These are phyloP conservation scores for Drechslerella dactyloides DNA, from an alignment of 2,329 filamentous ascomycete species.

Conservation along the genomic window DNA sequence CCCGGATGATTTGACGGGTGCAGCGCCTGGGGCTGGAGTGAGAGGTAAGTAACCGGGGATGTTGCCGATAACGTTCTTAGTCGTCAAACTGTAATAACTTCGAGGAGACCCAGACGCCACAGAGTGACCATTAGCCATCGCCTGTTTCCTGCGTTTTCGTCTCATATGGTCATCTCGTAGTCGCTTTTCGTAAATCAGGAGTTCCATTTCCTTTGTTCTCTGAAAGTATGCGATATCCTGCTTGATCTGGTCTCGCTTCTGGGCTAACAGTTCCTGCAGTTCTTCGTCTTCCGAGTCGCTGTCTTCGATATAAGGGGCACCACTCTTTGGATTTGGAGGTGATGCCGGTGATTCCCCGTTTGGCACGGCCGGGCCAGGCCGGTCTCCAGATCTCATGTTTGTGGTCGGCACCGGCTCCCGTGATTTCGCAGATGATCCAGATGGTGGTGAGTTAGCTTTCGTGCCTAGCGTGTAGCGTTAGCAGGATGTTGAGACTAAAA, in stretches of 20 bases:
- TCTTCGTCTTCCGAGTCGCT: slow-evolving; percentile 50
- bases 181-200: slow-evolving; percentile 45
- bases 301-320: slow-evolving; percentile 46
- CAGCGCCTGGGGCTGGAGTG: slow-evolving; percentile 21
- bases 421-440: slow-evolving; percentile 20
- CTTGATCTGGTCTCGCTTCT: slow-evolving; percentile 46
- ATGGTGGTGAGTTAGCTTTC: slow-evolving; percentile 14
- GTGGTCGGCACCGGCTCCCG: slow-evolving; percentile 6
- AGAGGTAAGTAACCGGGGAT: slow-evolving; percentile 45
- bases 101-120: slow-evolving; percentile 38
- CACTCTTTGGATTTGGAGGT: slow-evolving; percentile 9
- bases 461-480: slow-evolving; percentile 10
- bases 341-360: slow-evolving; percentile 9
- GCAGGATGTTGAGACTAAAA: neutral
- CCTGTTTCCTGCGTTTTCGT: slow-evolving; percentile 43
- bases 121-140: slow-evolving; percentile 31
- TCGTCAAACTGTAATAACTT: slow-evolving; percentile 44
- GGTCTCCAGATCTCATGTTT: slow-evolving; percentile 19
- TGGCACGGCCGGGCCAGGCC: neutral
- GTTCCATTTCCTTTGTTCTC: slow-evolving; percentile 47
- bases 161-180: slow-evolving; percentile 47
- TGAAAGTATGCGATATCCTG: slow-evolving; percentile 43
- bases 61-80: slow-evolving; percentile 42
- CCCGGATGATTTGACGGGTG: slow-evolving; percentile 26
- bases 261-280: slow-evolving; percentile 32